Conservation (phyloP, 441 rosid species). For the Syzygium malaccense region DNA sequence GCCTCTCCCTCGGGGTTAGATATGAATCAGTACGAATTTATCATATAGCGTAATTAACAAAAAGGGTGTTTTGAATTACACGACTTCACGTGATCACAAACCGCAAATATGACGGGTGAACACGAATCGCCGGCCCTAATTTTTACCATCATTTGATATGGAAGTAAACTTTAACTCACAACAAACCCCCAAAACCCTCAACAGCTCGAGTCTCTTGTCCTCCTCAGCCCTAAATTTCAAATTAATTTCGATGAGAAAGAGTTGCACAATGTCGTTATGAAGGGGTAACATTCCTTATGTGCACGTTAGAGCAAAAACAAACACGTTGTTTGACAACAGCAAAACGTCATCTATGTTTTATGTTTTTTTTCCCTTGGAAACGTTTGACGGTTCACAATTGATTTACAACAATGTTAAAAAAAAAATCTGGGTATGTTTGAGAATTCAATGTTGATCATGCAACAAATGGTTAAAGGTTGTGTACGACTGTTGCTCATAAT, state of each 20-base stretch:
- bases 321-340: neutral
- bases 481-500: neutral
- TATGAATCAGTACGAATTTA: no score
- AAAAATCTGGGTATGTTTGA: neutral
- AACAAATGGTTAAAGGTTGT: neutral
- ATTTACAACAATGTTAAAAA: neutral
- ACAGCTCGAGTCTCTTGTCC: neutral
- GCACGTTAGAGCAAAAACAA: neutral
- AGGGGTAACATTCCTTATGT: neutral
- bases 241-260: neutral
- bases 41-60: no score
- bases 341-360: no score
- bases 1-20: neutral
- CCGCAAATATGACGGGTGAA: no score
- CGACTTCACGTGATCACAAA: no score
- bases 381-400: no score
- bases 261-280: neutral
- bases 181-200: no score
- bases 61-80: neutral
- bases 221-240: neutral
- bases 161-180: neutral
- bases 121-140: no score
- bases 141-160: no score
- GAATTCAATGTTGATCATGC: neutral
- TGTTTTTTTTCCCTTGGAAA: neutral